Evolutionary conservation across 1,284 basidiomycete species (phyloP).

Genomic region (Cutaneotrichosporon mucoides): DNA sequence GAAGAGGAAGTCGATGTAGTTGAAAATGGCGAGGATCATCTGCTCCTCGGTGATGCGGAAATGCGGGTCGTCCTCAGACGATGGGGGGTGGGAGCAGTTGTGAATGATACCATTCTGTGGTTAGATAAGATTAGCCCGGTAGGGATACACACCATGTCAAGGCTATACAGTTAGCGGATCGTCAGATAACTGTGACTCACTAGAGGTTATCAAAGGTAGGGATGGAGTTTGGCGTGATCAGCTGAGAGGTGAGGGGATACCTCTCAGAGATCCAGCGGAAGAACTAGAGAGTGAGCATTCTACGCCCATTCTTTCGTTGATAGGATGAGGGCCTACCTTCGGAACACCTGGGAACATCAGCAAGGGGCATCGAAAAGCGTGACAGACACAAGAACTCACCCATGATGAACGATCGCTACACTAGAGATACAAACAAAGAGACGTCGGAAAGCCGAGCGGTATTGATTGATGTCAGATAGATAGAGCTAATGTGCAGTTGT

Average conservation of each 20-base stretch:
- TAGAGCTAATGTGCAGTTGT: neutral
- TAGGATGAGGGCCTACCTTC: conserved; percentile 21
- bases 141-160: conserved; percentile 32
- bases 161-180: conserved; percentile 13
- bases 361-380: neutral
- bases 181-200: conserved; percentile 17
- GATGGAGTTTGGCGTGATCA: conserved; percentile 85
- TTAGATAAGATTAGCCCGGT: conserved; percentile 3
- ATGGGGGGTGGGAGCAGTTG: conserved; percentile 64
- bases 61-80: conserved; percentile 79
- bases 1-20: conserved; percentile 96
- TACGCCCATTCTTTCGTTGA: too few species aligned
- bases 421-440: neutral
- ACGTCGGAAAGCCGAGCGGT: neutral
- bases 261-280: conserved; percentile 70
- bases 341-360: conserved; percentile 30
- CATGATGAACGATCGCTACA: conserved; percentile 22
- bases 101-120: conserved; percentile 97
- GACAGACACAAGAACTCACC: conserved; percentile 18
- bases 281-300: conserved; percentile 42
- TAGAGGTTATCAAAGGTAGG: conserved; percentile 52
- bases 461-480: neutral
- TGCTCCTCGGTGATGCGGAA: conserved; percentile 94
- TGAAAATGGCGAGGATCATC: conserved; percentile 94
- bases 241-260: conserved; percentile 95